Evolutionary conservation across 139 green algal species (phyloP).

Genomic region (Closterium sp.): DNA sequence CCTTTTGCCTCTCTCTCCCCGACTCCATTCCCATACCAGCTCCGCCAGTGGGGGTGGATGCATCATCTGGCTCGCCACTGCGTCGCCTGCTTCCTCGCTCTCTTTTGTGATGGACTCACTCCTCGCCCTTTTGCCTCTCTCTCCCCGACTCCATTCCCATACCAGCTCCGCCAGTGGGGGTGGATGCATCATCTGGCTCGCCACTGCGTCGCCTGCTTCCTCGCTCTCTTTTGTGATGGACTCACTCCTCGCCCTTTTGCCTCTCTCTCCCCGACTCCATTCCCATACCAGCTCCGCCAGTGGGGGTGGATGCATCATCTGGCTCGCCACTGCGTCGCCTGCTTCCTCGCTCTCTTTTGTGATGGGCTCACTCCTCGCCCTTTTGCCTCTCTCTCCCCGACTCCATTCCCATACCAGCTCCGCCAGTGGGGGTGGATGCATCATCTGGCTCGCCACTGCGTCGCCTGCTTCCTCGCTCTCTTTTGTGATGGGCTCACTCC

Average conservation of each 20-base stretch:
- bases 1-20: too few species aligned
- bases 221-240: conserved; percentile 61
- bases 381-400: too few species aligned
- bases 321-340: conserved; percentile 86
- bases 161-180: conserved; percentile 71
- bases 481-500: too few species aligned
- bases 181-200: conserved; percentile 95
- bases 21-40: conserved; percentile 53
- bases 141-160: too few species aligned
- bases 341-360: conserved; percentile 81
- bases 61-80: conserved; percentile 88
- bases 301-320: conserved; percentile 94
- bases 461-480: conserved; percentile 95
- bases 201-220: conserved; percentile 93
- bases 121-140: too few species aligned
- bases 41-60: conserved; percentile 81
- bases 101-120: too few species aligned
- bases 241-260: too few species aligned
- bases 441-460: conserved; percentile 84
- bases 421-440: conserved; percentile 84
- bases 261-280: too few species aligned
- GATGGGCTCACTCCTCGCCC: too few species aligned
- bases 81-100: conserved; percentile 96
- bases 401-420: conserved; percentile 60
- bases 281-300: conserved; percentile 62